A percentile compares a stretch with the other conserved stretches of the same genome.
phyloP scores from a whole-genome alignment of 805 yeast genomes.

The Hyphopichia homilentoma region DNA sequence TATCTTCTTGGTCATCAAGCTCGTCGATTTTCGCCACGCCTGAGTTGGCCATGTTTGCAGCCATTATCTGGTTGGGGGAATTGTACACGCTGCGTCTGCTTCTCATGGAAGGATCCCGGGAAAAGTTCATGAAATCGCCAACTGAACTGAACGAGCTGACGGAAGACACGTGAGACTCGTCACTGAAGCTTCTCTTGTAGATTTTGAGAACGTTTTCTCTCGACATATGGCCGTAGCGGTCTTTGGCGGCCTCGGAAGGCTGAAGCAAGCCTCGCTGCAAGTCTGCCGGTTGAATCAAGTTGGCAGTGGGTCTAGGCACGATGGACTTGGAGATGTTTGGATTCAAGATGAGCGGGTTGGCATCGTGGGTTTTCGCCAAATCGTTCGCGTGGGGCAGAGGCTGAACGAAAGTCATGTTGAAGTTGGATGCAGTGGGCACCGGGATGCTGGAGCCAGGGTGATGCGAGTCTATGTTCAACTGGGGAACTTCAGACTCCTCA shows the following conservation, averaged over 20 bases:
- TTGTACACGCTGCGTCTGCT: no score
- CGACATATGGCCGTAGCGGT: no score
- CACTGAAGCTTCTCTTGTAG: constrained; percentile 30
- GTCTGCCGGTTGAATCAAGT: background rate
- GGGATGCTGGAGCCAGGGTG: background rate
- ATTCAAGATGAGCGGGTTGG: background rate
- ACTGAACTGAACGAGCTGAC: constrained; percentile 34
- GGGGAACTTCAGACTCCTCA: background rate
- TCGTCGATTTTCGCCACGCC: no score
- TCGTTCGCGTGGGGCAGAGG: background rate
- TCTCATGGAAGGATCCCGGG: constrained; percentile 1
- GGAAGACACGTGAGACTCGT: constrained; percentile 36
- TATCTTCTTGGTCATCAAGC: background rate
- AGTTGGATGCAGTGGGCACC: background rate
- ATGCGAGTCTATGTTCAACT: background rate
- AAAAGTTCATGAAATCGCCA: constrained; percentile 25
- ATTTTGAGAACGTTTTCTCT: constrained; percentile 10
- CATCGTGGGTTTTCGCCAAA: no score
- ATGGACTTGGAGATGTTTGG: background rate
- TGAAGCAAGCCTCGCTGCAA: constrained; percentile 7
- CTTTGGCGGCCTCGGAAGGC: constrained; percentile 9
- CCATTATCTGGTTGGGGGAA: no score
- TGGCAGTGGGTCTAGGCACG: background rate
- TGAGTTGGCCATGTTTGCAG: background rate
- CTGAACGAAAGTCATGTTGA: background rate